Base-by-base conservation (phyloP, 2,329 filamentous ascomycete species). In the Xylariaceae sp. region DNA sequence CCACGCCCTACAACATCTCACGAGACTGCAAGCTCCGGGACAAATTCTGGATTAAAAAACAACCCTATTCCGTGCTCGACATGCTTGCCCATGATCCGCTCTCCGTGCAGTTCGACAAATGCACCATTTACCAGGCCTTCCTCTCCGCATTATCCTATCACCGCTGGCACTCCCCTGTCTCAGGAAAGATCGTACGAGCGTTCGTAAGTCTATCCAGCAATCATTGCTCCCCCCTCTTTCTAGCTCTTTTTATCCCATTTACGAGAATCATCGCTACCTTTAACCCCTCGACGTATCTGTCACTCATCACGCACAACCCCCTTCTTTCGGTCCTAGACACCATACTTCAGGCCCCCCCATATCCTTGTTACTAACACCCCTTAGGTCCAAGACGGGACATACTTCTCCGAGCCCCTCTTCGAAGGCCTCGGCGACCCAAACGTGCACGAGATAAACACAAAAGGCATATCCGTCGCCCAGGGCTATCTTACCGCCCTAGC, bases 401-500 rank as follows among this genome's bases (percentile, higher is more conserved):
- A 85, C 63, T 85, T 81, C 66, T 78, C 76, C 2, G 80, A 83
- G 63, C 76, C 78, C 1, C 64, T 78, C 0, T 81, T 77, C 56
- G 75, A 80, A 43, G 56, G 62, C 36, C 61, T 77, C 6, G 60
- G 63, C 44, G 63, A 65, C 31, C 33, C 18, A 11, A 19, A 51
- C 18, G 28, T 43, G 0, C 56, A 58, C 57, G 68, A 44, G 17
- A 68, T 57, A 55, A 60, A 67, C 45, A 51, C 49, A 41, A 63
- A 22, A 60, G 71, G 36, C 57, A 72, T 51, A 57, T 70, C 68
- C 2, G 71, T 73, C 0, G 80, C 79, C 0, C 86, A 90, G 67
- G 83, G 82, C 0, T 91, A 89, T 56, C 69, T 90, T 34, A 81
- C 83, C 0, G 75, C 80, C 0, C 71, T 87, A n/a, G 87, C 88